Evolutionary conservation across 169 alveolate species (phyloP).

Genomic region (Plasmodium knowlesi): DNA sequence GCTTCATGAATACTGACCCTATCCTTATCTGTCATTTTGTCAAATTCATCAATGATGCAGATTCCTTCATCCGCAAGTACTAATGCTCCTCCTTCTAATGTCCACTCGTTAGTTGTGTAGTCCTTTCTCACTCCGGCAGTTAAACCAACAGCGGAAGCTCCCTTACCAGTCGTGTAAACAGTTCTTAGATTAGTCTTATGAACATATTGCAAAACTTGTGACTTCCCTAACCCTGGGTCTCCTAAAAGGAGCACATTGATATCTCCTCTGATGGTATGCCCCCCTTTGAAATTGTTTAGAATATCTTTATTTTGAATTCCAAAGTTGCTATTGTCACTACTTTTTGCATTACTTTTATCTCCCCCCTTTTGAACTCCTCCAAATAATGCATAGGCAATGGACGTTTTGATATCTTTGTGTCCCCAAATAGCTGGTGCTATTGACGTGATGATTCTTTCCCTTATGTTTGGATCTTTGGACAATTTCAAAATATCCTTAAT

Average conservation of each 20-base stretch:
- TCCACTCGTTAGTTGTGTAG: conserved; percentile 97
- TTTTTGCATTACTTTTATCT: conserved; percentile 59
- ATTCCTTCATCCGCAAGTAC: conserved; percentile 99
- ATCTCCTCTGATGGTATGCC: conserved; percentile 98
- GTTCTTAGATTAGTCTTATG: conserved; percentile 97
- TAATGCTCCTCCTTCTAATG: conserved; percentile 99
- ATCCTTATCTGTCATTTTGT: conserved; percentile 99
- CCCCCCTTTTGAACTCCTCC: conserved; percentile 93
- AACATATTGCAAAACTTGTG: conserved; percentile 98
- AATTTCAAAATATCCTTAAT: conserved; percentile 90
- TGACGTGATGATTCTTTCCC: conserved; percentile 94
- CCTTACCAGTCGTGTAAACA: conserved; percentile 99
- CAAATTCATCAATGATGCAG: conserved; percentile 99
- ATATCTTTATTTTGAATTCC: conserved; percentile 78
- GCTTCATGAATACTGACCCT: conserved; percentile 99
- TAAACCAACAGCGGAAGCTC: conserved; percentile 99
- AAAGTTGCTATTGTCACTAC: conserved; percentile 39
- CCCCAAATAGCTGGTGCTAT: conserved; percentile 99
- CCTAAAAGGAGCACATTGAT: conserved; percentile 95
- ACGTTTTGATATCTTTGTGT: conserved; percentile 94
- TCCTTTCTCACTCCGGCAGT: conserved; percentile 98
- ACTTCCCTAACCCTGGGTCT: conserved; percentile 99
- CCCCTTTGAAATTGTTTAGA: conserved; percentile 93
- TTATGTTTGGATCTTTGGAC: conserved; percentile 94
- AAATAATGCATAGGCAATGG: conserved; percentile 93